Conservation (phyloP, 352 stramenopile species). For the Pythium sukuiense region DNA sequence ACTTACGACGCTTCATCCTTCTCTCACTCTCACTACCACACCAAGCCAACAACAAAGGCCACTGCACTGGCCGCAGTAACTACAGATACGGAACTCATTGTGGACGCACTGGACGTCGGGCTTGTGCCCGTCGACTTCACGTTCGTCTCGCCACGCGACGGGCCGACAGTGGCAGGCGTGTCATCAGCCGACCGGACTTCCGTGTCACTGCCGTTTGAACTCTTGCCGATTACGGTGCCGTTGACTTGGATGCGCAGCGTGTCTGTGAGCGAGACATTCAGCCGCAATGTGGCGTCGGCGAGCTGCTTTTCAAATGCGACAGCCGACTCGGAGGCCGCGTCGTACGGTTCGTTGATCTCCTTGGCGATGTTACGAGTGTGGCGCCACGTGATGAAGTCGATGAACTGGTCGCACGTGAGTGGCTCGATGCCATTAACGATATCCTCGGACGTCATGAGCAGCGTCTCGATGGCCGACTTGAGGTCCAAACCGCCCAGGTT, state of each 20-base stretch:
- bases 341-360: conserved; percentile 43
- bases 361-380: conserved; percentile 52
- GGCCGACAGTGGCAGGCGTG: neutral
- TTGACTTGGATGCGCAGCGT: conserved; percentile 12
- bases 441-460: conserved; percentile 61
- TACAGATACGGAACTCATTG: neutral
- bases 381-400: conserved; percentile 57
- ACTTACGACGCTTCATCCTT: neutral
- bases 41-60: neutral
- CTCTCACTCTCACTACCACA: neutral
- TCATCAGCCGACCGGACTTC: neutral
- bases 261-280: conserved; percentile 11
- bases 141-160: neutral
- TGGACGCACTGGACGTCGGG: neutral
- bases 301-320: conserved; percentile 49
- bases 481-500: conserved; percentile 50
- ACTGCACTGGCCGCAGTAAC: neutral
- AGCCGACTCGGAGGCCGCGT: conserved; percentile 48
- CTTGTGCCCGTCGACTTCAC: neutral
- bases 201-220: neutral
- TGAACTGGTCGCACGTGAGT: conserved; percentile 40
- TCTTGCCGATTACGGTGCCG: conserved; percentile 2
- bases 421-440: conserved; percentile 30
- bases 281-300: neutral
- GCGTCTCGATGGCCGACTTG: conserved; percentile 55